Evolutionary conservation across 2,329 filamentous ascomycete species (phyloP).

Genomic region (Xylariales sp.): DNA sequence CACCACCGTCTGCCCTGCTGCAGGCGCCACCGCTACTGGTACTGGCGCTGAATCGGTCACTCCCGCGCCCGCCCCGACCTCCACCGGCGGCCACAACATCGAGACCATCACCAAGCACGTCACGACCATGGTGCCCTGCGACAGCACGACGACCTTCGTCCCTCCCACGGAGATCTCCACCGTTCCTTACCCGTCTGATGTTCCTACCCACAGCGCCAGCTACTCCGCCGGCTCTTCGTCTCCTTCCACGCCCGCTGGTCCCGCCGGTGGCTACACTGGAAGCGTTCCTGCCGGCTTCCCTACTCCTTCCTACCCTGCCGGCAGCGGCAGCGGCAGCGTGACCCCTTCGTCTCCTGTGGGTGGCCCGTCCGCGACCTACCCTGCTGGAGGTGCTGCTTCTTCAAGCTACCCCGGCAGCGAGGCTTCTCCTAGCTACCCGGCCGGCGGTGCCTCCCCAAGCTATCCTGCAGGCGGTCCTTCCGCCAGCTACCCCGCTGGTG

Average conservation of each 20-base stretch:
- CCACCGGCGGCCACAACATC: conserved; percentile 30
- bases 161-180: conserved; percentile 40
- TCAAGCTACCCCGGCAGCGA: conserved; percentile 30
- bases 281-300: conserved; percentile 13
- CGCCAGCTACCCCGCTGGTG: conserved; percentile 29
- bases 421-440: conserved; percentile 24
- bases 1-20: conserved; percentile 49
- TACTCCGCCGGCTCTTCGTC: conserved; percentile 23
- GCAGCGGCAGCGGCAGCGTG: neutral
- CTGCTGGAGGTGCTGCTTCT: conserved; percentile 23
- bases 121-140: conserved; percentile 45
- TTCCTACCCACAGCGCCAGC: conserved; percentile 29
- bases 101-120: conserved; percentile 43
- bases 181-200: conserved; percentile 35
- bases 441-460: conserved; percentile 14
- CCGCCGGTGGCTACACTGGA: neutral
- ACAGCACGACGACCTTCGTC: conserved; percentile 44
- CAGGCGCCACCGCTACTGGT: conserved; percentile 42
- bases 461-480: conserved; percentile 26
- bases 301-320: conserved; percentile 10
- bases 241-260: neutral
- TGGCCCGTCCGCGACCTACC: conserved; percentile 3
- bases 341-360: too few species aligned
- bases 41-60: conserved; percentile 43
- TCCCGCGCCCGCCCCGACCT: conserved; percentile 37